Conservation (phyloP, 176 grass and related monocot species). For the Poa annua region DNA sequence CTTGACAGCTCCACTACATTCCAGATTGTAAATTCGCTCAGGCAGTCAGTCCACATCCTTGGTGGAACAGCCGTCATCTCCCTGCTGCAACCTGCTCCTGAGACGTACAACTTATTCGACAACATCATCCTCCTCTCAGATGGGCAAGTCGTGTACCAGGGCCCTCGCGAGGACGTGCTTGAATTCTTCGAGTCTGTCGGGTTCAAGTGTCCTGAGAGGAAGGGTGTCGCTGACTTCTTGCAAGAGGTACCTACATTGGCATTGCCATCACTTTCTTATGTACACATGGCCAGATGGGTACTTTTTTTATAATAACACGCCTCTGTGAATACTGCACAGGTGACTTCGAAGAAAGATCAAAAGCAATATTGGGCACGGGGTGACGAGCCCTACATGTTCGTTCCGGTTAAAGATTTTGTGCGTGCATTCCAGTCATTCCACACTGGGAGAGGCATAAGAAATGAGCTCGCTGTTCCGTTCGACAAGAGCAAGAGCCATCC, state of each 20-base stretch:
- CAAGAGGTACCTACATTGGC: conserved; percentile 62
- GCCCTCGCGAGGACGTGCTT: conserved; percentile 73
- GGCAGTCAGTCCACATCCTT: conserved; percentile 86
- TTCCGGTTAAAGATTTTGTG: conserved; percentile 69
- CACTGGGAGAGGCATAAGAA: conserved; percentile 48
- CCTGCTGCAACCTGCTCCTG: conserved; percentile 84
- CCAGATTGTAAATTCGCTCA: conserved; percentile 91
- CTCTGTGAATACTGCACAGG: conserved; percentile 35
- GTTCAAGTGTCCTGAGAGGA: conserved; percentile 90
- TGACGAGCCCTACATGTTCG: conserved; percentile 58
- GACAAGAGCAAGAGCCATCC: conserved; percentile 79
- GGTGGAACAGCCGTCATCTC: conserved; percentile 83
- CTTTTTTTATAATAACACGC: neutral
- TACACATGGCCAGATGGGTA: neutral
- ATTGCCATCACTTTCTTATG: conserved; percentile 1
- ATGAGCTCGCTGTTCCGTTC: conserved; percentile 63
- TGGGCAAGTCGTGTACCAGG: conserved; percentile 84
- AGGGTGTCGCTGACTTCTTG: conserved; percentile 90
- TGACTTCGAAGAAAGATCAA: conserved; percentile 85
- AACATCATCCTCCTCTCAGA: conserved; percentile 92
- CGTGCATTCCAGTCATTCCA: conserved; percentile 67
- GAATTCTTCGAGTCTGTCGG: conserved; percentile 86
- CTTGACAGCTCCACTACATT: conserved; percentile 97
- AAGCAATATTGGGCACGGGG: conserved; percentile 65
- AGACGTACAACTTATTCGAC: conserved; percentile 87